Percentiles rank a stretch among this genome's conserved stretches.
Evolutionary conservation across 805 yeast genomes (phyloP).

Genomic region (Kodamaea lidongshanica): DNA sequence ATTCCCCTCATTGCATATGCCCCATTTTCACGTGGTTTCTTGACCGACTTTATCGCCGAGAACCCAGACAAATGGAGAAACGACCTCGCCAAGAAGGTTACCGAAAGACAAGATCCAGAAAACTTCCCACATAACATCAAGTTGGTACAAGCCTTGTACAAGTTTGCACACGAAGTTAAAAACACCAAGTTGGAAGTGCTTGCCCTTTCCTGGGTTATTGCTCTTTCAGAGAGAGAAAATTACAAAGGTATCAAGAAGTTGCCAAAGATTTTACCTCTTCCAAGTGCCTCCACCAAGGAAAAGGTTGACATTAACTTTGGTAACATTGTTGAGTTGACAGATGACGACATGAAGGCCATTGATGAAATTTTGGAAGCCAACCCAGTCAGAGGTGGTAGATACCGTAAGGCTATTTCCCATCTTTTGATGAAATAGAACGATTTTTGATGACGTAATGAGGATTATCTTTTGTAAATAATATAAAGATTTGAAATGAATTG

Average conservation of each 20-base stretch:
- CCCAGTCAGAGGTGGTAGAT: constrained; percentile 54
- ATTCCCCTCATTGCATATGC: constrained; percentile 76
- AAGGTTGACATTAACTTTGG: constrained; percentile 59
- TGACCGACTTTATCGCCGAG: constrained; percentile 55
- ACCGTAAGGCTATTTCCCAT: constrained; percentile 14
- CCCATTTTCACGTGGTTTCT: constrained; percentile 74
- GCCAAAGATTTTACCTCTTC: constrained; percentile 69
- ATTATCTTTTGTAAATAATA: too few species aligned
- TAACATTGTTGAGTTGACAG: constrained; percentile 40
- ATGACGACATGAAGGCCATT: constrained; percentile 52
- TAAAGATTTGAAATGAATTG: too few species aligned
- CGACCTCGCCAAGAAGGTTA: constrained; percentile 45
- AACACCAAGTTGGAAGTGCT: constrained; percentile 53
- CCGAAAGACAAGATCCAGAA: constrained; percentile 58
- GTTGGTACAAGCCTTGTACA: constrained; percentile 44
- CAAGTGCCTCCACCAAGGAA: constrained; percentile 58
- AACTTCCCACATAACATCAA: constrained; percentile 47
- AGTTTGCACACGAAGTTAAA: constrained; percentile 41
- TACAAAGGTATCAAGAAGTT: constrained; percentile 35
- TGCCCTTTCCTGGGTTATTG: constrained; percentile 41
- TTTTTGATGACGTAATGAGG: too few species aligned
- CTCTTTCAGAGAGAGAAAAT: constrained; percentile 60
- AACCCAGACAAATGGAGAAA: constrained; percentile 22
- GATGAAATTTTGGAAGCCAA: constrained; percentile 38
- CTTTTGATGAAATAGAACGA: too few species aligned